Evolutionary conservation across 768 basidiomycete species (phyloP).

Genomic region (button mushroom (Agaricus bisporus)): DNA sequence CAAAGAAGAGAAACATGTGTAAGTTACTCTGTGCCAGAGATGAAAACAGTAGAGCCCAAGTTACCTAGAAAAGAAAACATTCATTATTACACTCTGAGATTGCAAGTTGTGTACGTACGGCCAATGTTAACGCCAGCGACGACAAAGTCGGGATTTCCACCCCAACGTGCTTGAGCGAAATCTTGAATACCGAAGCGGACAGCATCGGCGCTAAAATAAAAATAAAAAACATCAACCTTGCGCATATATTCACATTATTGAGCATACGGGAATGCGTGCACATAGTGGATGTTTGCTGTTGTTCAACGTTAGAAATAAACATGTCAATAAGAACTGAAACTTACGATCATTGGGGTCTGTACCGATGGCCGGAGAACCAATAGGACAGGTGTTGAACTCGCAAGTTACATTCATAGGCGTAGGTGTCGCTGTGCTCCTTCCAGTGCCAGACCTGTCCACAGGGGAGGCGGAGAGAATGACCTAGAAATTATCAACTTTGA

Average conservation of each 20-base stretch:
- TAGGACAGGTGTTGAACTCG: slow-evolving; percentile 36
- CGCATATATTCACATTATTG: not conserved
- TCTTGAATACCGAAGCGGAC: slow-evolving; percentile 39
- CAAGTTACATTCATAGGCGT: slow-evolving; percentile 25
- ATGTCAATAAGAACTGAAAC: not conserved
- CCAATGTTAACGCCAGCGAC: slow-evolving; percentile 43
- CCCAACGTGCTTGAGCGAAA: slow-evolving; percentile 29
- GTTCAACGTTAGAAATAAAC: not conserved
- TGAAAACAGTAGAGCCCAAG: slow-evolving; percentile 22
- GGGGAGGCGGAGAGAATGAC: slow-evolving; percentile 38
- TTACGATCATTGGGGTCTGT: slow-evolving; percentile 20
- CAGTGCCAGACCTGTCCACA: slow-evolving; percentile 36
- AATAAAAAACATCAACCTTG: not conserved
- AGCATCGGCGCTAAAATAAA: slow-evolving; percentile 26
- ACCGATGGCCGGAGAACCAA: slow-evolving; percentile 33
- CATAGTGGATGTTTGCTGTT: slow-evolving; percentile 33
- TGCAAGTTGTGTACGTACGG: slow-evolving; percentile 20
- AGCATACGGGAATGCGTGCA: slow-evolving; percentile 35
- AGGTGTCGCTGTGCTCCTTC: slow-evolving; percentile 26
- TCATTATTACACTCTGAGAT: not conserved
- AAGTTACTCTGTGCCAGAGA: slow-evolving; percentile 39
- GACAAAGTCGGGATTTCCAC: slow-evolving; percentile 34
- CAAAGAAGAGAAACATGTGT: not conserved
- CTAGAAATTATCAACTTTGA: slow-evolving; percentile 14
- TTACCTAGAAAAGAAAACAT: slow-evolving; percentile 20